Conservation (phyloP, 78 protist species). For the Dictyostelium discoideum region DNA sequence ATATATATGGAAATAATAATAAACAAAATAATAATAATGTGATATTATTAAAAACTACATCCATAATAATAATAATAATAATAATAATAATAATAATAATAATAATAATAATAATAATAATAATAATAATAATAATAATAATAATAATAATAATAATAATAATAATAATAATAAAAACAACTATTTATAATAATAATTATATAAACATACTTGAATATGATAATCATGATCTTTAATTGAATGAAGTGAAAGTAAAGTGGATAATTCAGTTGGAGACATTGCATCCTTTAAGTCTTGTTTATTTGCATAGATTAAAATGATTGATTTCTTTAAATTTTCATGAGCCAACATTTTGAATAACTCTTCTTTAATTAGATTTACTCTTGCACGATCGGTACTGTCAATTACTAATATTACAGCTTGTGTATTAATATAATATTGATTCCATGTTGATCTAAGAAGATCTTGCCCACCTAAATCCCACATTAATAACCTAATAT, state of each 20-base stretch:
- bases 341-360: conserved; percentile 84
- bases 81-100: too few species aligned
- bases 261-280: conserved; percentile 87
- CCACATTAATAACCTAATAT: conserved; percentile 90
- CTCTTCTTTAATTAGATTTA: conserved; percentile 80
- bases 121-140: too few species aligned
- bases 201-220: conserved; percentile 87
- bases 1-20: too few species aligned
- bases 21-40: too few species aligned
- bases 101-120: too few species aligned
- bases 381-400: conserved; percentile 87
- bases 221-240: conserved; percentile 82
- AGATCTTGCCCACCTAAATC: conserved; percentile 90
- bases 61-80: too few species aligned
- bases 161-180: too few species aligned
- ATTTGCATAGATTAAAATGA: conserved; percentile 88
- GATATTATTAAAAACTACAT: too few species aligned
- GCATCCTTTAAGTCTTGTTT: conserved; percentile 90
- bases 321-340: conserved; percentile 73
- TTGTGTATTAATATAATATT: conserved; percentile 87
- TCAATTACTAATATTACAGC: conserved; percentile 91
- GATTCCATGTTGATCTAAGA: conserved; percentile 86
- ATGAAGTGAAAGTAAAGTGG: conserved; percentile 73
- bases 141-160: too few species aligned
- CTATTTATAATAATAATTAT: too few species aligned